These are phyloP conservation scores for Leccinum variabile DNA, from an alignment of 1,284 basidiomycete species.

Conservation along the genomic window DNA sequence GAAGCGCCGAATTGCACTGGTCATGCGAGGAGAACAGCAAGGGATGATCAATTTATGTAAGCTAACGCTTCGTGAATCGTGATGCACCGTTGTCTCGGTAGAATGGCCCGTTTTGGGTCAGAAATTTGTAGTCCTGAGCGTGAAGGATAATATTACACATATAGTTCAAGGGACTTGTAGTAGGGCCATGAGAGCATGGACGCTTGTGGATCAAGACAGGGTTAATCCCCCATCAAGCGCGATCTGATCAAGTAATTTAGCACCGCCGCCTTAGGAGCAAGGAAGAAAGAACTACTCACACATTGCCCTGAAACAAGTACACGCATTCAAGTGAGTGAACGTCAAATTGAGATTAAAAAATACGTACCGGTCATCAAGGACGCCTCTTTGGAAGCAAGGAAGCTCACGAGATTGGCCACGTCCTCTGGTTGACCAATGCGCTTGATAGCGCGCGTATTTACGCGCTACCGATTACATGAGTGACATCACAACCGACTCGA, in stretches of 20 bases:
- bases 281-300: conserved; percentile 5
- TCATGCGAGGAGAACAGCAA: not conserved
- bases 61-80: not conserved
- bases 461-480: not conserved
- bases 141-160: not conserved
- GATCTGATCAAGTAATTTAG: conserved; percentile 9
- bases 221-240: conserved; percentile 15
- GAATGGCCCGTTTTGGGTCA: not conserved
- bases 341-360: not conserved
- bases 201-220: conserved; percentile 12
- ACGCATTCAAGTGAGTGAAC: not conserved
- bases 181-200: not conserved
- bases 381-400: conserved; percentile 22
- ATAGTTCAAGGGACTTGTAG: not conserved
- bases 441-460: not conserved
- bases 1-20: not conserved
- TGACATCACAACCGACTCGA: not conserved
- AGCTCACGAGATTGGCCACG: conserved; percentile 23
- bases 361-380: conserved; percentile 20
- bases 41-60: not conserved
- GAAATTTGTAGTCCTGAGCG: not conserved
- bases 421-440: conserved; percentile 18
- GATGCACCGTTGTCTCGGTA: too few relatives aligned
- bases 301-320: conserved; percentile 15
- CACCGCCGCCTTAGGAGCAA: not conserved